phyloP scores from a whole-genome alignment of 1,284 basidiomycete genomes.

The Rhizoctonia solani region DNA sequence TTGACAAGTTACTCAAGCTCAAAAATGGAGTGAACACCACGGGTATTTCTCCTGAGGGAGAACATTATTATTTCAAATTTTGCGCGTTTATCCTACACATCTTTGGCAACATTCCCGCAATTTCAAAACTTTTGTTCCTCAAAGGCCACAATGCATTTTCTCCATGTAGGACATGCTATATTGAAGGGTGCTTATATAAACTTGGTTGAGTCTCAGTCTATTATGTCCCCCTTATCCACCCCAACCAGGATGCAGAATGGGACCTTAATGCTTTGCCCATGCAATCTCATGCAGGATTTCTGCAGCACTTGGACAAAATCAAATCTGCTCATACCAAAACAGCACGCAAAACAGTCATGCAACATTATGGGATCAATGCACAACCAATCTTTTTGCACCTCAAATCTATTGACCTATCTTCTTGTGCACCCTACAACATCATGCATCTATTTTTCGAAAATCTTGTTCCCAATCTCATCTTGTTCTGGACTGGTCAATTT shows the following conservation, averaged over 20 bases:
- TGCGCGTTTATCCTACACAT: background rate
- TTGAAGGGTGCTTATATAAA: conserved; percentile 38
- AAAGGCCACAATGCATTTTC: conserved; percentile 45
- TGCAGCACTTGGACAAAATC: background rate
- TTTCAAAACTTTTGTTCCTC: conserved; percentile 43
- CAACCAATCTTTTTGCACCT: conserved; percentile 38
- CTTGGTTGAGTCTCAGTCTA: background rate
- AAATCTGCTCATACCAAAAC: background rate
- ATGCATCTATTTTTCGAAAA: conserved; percentile 50
- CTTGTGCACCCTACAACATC: conserved; percentile 48
- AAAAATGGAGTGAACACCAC: background rate
- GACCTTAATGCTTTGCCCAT: conserved; percentile 12
- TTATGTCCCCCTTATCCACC: conserved; percentile 21
- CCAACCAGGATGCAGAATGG: background rate
- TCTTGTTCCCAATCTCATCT: conserved; percentile 48
- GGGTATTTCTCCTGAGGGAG: conserved; percentile 39
- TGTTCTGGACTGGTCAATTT: conserved; percentile 50
- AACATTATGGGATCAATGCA: conserved; percentile 33
- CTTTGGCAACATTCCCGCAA: conserved; percentile 36
- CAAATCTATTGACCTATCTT: background rate
- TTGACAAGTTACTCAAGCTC: conserved; percentile 30
- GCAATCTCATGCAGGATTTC: conserved; percentile 16
- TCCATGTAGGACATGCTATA: conserved; percentile 45
- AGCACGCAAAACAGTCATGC: background rate
- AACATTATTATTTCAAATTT: conserved; percentile 39